phyloP scores from a whole-genome alignment of 2,329 filamentous ascomycete genomes.

The Aureobasidium sp. region DNA sequence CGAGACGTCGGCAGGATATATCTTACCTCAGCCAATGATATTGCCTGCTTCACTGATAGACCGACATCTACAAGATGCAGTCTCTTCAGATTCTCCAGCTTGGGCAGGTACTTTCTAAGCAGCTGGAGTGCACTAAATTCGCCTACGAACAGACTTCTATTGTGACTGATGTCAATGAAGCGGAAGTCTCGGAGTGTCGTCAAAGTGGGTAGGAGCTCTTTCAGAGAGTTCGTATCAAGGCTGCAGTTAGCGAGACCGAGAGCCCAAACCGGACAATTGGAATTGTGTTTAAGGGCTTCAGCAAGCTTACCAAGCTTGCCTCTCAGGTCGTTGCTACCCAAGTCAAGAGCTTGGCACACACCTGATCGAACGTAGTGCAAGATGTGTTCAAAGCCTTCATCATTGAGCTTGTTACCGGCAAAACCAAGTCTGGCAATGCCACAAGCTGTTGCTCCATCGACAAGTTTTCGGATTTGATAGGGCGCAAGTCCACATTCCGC shows the following conservation, averaged over 20 bases:
- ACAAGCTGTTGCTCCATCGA: constrained; percentile 74
- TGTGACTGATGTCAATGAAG: constrained; percentile 89
- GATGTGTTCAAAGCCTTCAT: constrained; percentile 66
- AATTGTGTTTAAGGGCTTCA: constrained; percentile 39
- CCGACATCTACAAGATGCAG: constrained; percentile 81
- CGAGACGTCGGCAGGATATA: accelerated
- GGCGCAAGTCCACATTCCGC: constrained; percentile 68
- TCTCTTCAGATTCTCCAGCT: constrained; percentile 67
- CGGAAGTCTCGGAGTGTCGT: constrained; percentile 63
- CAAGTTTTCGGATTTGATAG: constrained; percentile 62
- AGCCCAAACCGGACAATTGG: constrained; percentile 58
- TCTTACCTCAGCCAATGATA: constrained; percentile 66
- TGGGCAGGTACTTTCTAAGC: constrained; percentile 75
- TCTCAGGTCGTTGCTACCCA: constrained; percentile 71
- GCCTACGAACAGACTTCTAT: constrained; percentile 66
- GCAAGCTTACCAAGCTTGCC: constrained; percentile 38
- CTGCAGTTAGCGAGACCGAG: constrained; percentile 82
- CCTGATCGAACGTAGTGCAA: constrained; percentile 66
- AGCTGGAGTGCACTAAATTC: constrained; percentile 55
- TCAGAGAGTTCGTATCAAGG: constrained; percentile 63
- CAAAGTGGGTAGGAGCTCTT: constrained; percentile 66
- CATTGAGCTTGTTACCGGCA: constrained; percentile 70
- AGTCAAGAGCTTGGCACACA: constrained; percentile 77
- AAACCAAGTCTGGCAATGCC: constrained; percentile 73
- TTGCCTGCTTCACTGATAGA: constrained; percentile 78